Percentiles rank a stretch among this genome's conserved stretches.
Conservation (phyloP, 345 rosid species). For the Brassica juncea region DNA sequence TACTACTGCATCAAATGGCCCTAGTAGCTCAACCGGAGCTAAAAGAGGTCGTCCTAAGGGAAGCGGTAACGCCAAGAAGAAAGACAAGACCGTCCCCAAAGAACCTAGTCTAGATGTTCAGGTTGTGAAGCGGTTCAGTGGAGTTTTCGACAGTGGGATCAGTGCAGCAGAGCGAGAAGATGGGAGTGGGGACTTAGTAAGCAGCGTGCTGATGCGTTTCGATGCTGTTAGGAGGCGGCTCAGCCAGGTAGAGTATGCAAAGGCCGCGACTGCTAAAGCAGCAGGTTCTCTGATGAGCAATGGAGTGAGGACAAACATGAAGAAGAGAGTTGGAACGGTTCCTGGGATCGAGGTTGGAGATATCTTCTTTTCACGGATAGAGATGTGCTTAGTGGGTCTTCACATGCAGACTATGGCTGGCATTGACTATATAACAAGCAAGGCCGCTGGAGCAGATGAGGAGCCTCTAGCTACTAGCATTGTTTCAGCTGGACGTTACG, state of each 20-base stretch:
- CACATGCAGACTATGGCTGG: conserved; percentile 84
- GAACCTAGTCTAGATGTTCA: conserved; percentile 13
- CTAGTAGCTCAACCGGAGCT: conserved; percentile 31
- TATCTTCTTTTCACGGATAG: conserved; percentile 74
- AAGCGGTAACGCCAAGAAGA: conserved; percentile 28
- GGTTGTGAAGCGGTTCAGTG: conserved; percentile 24
- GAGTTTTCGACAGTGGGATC: conserved; percentile 40
- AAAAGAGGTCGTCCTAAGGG: conserved; percentile 44
- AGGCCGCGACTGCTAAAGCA: conserved; percentile 44
- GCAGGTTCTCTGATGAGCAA: conserved; percentile 60
- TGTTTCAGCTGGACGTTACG: conserved; percentile 78
- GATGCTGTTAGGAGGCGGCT: conserved; percentile 59
- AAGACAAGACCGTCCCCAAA: conserved; percentile 26
- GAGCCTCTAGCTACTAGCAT: conserved; percentile 71
- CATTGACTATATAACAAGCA: conserved; percentile 67
- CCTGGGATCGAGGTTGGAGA: conserved; percentile 90
- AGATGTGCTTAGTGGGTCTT: conserved; percentile 70
- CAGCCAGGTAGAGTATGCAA: conserved; percentile 57
- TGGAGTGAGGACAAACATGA: conserved; percentile 65
- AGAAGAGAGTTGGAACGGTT: conserved; percentile 64
- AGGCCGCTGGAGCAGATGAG: conserved; percentile 43
- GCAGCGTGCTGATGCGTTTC: conserved; percentile 45
- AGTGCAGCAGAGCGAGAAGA: conserved; percentile 45
- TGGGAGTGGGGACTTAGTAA: conserved; percentile 55
- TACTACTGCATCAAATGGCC: conserved; percentile 34